A percentile compares a stretch with the other conserved stretches of the same genome.
phyloP scores from a whole-genome alignment of 352 stramenopile species.

The Globisporangium heterothallicum region DNA sequence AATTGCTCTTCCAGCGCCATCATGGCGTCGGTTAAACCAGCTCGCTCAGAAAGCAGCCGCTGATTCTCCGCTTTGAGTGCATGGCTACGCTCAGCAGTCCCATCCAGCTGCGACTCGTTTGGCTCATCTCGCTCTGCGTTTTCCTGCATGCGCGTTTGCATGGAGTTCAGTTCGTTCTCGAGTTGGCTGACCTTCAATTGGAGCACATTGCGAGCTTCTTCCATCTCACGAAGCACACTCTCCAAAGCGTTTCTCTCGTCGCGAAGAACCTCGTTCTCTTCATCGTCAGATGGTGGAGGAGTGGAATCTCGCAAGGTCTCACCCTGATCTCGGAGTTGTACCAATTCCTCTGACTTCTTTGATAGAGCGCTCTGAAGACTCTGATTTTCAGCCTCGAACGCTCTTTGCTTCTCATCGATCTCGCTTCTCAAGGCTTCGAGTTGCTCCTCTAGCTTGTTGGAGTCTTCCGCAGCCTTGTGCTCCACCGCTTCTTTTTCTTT shows the following conservation, averaged over 20 bases:
- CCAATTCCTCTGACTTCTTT: slow-evolving; percentile 8
- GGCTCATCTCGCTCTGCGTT: background rate
- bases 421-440: slow-evolving; percentile 22
- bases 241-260: slow-evolving; percentile 5
- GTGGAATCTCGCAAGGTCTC: no score
- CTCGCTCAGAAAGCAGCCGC: slow-evolving; percentile 14
- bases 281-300: background rate
- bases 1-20: slow-evolving; percentile 28
- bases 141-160: background rate
- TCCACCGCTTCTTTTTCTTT: slow-evolving; percentile 12
- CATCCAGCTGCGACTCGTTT: background rate
- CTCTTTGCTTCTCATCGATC: slow-evolving; percentile 6
- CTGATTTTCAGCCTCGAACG: slow-evolving; percentile 18
- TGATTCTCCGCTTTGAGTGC: slow-evolving; percentile 12
- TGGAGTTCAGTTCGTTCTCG: slow-evolving; percentile 7
- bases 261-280: slow-evolving; percentile 3
- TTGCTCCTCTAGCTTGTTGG: slow-evolving; percentile 19
- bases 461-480: slow-evolving; percentile 26
- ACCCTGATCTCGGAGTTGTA: slow-evolving; percentile 8
- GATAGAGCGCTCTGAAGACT: slow-evolving; percentile 21
- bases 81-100: background rate
- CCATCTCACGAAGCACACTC: slow-evolving; percentile 9
- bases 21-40: slow-evolving; percentile 26
- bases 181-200: slow-evolving; percentile 1
- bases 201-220: slow-evolving; percentile 2